Percentiles rank a stretch among this genome's conserved stretches.
Evolutionary conservation across 1,284 basidiomycete genomes (phyloP).

Genomic region (Ceratobasidium theobromae): DNA sequence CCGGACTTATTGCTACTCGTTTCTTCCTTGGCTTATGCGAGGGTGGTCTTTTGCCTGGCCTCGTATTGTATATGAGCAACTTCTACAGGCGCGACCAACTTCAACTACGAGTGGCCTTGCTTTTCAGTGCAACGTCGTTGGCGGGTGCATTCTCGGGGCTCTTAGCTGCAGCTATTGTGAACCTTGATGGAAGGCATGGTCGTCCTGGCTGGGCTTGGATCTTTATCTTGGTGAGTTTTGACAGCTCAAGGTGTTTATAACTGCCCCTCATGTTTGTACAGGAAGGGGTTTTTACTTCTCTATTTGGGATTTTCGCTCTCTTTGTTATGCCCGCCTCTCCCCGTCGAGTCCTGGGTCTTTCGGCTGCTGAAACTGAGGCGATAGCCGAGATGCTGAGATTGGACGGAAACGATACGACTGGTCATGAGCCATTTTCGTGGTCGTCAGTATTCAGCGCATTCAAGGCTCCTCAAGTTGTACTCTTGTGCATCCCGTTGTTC

Average conservation of each 20-base stretch:
- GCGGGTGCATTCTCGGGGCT: slow-evolving; percentile 40
- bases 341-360: slow-evolving; percentile 10
- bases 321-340: slow-evolving; percentile 31
- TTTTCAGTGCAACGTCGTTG: slow-evolving; percentile 41
- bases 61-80: slow-evolving; percentile 58
- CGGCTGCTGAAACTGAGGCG: slow-evolving; percentile 12
- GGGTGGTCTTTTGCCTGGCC: slow-evolving; percentile 62
- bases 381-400: slow-evolving; percentile 19
- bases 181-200: slow-evolving; percentile 38
- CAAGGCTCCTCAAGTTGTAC: slow-evolving; percentile 27
- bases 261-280: slow-evolving; percentile 36
- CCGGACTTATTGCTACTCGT: slow-evolving; percentile 57
- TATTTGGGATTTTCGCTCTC: slow-evolving; percentile 24
- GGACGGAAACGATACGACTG: slow-evolving; percentile 22
- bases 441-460: slow-evolving; percentile 8
- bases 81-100: slow-evolving; percentile 61
- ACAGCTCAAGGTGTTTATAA: slow-evolving; percentile 35
- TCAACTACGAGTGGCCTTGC: slow-evolving; percentile 54
- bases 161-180: slow-evolving; percentile 38
- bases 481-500: slow-evolving; percentile 24
- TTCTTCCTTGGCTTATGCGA: slow-evolving; percentile 67
- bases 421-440: slow-evolving; percentile 18
- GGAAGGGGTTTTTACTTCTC: slow-evolving; percentile 22
- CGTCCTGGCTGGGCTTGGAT: slow-evolving; percentile 38
- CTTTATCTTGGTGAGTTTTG: slow-evolving; percentile 36